Evolutionary conservation across 768 basidiomycete species (phyloP).

Genomic region (Dentipellis fragilis): DNA sequence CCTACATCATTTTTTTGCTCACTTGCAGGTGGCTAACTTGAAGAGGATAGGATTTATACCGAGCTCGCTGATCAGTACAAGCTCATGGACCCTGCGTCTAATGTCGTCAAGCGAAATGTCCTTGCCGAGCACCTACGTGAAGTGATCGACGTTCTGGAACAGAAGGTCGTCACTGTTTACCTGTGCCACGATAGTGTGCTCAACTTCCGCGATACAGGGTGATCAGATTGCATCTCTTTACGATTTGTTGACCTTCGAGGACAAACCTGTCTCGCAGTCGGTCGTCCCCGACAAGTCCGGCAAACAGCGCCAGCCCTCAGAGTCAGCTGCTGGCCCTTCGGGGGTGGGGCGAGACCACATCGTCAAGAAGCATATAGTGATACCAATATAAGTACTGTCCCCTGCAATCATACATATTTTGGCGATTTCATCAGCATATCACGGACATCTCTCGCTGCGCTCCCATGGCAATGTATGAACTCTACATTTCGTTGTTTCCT

Average conservation of each 20-base stretch:
- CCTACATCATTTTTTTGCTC: not conserved
- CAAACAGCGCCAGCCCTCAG: not conserved
- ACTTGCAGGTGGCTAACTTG: not conserved
- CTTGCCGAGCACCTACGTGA: conserved; percentile 83
- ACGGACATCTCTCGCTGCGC: too few species aligned
- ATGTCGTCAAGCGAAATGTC: conserved; percentile 73
- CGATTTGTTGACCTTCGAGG: conserved; percentile 69
- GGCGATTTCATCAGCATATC: too few species aligned
- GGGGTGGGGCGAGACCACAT: too few species aligned
- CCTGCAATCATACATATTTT: too few species aligned
- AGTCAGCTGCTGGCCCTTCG: too few species aligned
- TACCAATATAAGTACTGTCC: too few species aligned
- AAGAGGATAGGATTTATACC: conserved; percentile 61
- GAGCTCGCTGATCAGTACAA: conserved; percentile 93
- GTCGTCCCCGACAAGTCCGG: conserved; percentile 10
- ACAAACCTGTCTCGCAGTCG: conserved; percentile 34
- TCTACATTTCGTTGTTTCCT: too few species aligned
- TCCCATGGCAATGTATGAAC: too few species aligned
- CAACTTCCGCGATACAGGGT: conserved; percentile 38
- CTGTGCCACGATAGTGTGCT: conserved; percentile 1
- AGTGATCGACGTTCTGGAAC: conserved; percentile 86
- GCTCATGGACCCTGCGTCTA: conserved; percentile 74
- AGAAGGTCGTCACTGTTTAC: conserved; percentile 49
- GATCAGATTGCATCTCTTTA: conserved; percentile 92
- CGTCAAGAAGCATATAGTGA: too few species aligned